These are phyloP conservation scores for Inonotus hispidus DNA, from an alignment of 1,284 basidiomycete species.

Conservation along the genomic window DNA sequence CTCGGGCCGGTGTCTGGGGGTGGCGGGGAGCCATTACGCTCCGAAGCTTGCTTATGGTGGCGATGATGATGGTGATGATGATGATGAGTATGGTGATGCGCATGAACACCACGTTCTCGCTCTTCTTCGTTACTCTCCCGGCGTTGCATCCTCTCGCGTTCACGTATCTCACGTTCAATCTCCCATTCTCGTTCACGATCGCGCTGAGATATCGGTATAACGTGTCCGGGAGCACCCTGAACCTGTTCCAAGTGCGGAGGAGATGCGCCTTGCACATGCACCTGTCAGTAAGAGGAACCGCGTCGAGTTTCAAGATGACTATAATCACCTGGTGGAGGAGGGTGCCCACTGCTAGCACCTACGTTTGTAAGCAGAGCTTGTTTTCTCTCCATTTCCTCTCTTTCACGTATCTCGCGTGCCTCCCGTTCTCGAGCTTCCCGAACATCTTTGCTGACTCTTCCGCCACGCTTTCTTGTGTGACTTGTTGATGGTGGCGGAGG, in stretches of 20 bases:
- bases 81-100: neutral
- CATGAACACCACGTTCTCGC: neutral
- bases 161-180: slow-evolving; percentile 3
- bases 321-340: neutral
- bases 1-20: neutral
- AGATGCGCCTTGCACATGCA: neutral
- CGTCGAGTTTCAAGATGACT: neutral
- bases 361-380: neutral
- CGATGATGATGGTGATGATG: slow-evolving; percentile 10
- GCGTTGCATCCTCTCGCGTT: slow-evolving; percentile 9
- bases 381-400: slow-evolving; percentile 8
- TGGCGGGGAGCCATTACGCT: neutral
- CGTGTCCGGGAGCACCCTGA: neutral
- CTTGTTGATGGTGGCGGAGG: neutral
- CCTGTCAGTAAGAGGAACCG: slow-evolving; percentile 1
- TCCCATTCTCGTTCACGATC: slow-evolving; percentile 11
- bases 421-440: slow-evolving; percentile 3
- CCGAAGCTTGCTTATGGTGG: neutral
- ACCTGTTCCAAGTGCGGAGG: neutral
- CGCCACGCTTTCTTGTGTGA: slow-evolving; percentile 7
- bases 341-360: neutral
- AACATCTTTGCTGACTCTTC: slow-evolving; percentile 5
- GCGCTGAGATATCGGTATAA: slow-evolving; percentile 5
- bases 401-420: slow-evolving; percentile 4
- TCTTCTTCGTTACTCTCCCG: slow-evolving; percentile 10